Conservation (phyloP, 2,329 filamentous ascomycete genomes). For the Aspergillus pseudoviridinutans region DNA sequence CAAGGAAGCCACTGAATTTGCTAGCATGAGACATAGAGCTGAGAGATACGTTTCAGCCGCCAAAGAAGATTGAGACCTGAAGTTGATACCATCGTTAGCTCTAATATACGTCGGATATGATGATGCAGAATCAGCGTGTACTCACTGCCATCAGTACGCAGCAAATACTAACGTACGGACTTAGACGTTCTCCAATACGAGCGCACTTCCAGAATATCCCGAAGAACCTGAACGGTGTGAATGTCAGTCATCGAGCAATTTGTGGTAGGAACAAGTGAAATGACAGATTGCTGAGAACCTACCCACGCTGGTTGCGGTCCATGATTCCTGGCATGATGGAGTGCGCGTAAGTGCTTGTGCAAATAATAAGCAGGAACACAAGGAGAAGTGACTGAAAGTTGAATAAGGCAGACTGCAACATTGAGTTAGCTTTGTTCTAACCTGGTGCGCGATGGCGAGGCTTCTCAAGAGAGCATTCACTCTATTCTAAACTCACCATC, state of each 20-base stretch:
- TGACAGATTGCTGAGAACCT: constrained; percentile 27
- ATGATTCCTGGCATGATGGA: constrained; percentile 84
- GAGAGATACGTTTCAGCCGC: constrained; percentile 20
- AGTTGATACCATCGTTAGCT: neutral
- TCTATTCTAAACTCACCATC: constrained; percentile 21
- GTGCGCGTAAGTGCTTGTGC: constrained; percentile 92
- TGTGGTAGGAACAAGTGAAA: neutral
- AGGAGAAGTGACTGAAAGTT: constrained; percentile 97
- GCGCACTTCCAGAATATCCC: constrained; percentile 97
- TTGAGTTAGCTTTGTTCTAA: neutral
- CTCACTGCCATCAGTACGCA: constrained; percentile 90
- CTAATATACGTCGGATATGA: neutral
- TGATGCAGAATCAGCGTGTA: constrained; percentile 12
- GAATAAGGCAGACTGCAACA: constrained; percentile 81
- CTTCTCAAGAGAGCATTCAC: constrained; percentile 7
- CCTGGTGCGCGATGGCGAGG: neutral
- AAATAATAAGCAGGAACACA: constrained; percentile 90
- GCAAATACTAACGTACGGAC: constrained; percentile 91
- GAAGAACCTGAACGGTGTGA: constrained; percentile 53
- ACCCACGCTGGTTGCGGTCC: constrained; percentile 91
- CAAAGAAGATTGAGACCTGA: constrained; percentile 37
- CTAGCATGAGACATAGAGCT: constrained; percentile 1
- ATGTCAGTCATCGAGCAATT: neutral
- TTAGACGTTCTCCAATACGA: constrained; percentile 84
- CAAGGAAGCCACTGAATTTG: constrained; percentile 6